These are phyloP conservation scores for Thielaviopsis euricoi DNA, from an alignment of 2,329 filamentous ascomycete species.

Conservation along the genomic window DNA sequence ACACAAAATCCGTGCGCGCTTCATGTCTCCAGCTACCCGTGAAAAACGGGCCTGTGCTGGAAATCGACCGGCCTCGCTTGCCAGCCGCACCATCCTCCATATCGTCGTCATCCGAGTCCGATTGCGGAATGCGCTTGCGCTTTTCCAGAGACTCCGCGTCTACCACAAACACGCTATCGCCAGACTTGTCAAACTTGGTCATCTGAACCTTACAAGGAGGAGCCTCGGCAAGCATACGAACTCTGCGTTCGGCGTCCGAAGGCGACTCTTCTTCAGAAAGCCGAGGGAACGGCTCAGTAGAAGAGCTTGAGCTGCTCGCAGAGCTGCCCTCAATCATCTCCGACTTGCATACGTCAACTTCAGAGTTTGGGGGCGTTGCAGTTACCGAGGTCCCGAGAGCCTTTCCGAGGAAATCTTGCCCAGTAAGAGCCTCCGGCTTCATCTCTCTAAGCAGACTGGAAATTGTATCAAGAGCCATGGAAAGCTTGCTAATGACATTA, in stretches of 20 bases:
- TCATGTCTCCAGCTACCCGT: constrained; percentile 11
- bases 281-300: background rate
- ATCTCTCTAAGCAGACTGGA: constrained; percentile 2
- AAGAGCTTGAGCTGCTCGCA: background rate
- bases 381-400: background rate
- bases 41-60: constrained; percentile 9
- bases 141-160: background rate
- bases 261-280: background rate
- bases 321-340: background rate
- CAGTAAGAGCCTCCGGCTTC: background rate
- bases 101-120: background rate
- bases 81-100: background rate
- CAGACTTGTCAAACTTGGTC: constrained; percentile 2
- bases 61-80: constrained; percentile 5
- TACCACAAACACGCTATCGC: constrained; percentile 4
- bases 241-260: background rate
- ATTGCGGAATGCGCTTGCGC: background rate
- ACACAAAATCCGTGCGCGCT: constrained; percentile 4
- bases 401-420: background rate
- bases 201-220: constrained; percentile 1
- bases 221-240: background rate
- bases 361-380: background rate
- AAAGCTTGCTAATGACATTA: constrained; percentile 1
- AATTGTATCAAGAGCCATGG: constrained; percentile 1
- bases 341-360: background rate